Percentiles rank a stretch among this genome's conserved stretches.
Conservation (phyloP, 139 green algal species). For the Chlorella sorokiniana region DNA sequence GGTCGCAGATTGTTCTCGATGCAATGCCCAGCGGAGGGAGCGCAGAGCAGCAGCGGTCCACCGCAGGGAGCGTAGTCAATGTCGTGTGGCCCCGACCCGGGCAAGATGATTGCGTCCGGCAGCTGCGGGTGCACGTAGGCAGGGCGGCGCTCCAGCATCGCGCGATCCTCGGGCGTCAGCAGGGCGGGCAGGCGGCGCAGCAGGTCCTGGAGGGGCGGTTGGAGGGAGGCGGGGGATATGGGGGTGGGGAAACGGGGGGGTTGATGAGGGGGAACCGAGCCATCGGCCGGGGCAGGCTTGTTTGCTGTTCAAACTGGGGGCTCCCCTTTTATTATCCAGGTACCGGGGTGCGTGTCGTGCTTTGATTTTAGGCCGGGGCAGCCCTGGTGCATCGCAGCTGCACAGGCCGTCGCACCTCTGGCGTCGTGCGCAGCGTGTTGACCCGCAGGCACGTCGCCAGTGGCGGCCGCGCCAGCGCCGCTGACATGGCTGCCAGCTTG, state of each 20-base stretch:
- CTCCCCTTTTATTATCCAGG: not conserved
- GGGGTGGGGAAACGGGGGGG: too few species aligned
- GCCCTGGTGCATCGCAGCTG: not conserved
- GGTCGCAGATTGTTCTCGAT: too few species aligned
- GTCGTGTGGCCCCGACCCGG: constrained; percentile 55
- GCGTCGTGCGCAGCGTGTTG: constrained; percentile 64
- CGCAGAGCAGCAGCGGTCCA: not conserved
- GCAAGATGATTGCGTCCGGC: constrained; percentile 59
- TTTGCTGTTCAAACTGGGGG: not conserved
- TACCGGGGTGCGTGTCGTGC: too few species aligned
- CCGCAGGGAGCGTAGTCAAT: constrained; percentile 52
- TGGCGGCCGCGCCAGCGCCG: constrained; percentile 61
- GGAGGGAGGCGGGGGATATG: not conserved
- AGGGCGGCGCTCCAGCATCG: not conserved
- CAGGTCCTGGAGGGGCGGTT: constrained; percentile 11
- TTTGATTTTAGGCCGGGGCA: not conserved
- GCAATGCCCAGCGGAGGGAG: too few species aligned
- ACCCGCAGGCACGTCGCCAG: constrained; percentile 70
- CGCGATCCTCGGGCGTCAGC: not conserved
- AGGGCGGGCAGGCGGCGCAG: constrained; percentile 21
- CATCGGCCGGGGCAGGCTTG: not conserved
- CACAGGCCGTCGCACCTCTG: constrained; percentile 40
- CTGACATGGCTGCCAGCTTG: constrained; percentile 42
- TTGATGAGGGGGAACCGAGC: too few species aligned
- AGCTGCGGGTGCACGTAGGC: constrained; percentile 46